Evolutionary conservation across 371 early-diverging fungal genomes (phyloP).

Genomic region (Mortierella sp.): DNA sequence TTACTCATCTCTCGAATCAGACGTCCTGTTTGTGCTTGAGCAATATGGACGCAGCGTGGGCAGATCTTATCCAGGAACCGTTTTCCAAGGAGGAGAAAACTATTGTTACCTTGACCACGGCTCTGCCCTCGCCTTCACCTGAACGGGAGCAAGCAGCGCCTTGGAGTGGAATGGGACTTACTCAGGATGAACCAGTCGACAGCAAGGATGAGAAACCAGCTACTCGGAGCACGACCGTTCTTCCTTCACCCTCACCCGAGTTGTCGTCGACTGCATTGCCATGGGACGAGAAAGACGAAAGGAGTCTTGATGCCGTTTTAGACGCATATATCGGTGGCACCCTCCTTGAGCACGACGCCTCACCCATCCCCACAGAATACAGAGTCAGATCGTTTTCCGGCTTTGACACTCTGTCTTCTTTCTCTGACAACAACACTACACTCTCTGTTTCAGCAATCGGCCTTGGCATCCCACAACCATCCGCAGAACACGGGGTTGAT

Average conservation of each 20-base stretch:
- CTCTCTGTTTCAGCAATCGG: neutral
- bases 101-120: neutral
- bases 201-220: neutral
- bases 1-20: neutral
- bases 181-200: neutral
- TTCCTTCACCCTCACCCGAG: neutral
- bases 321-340: neutral
- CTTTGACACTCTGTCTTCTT: neutral
- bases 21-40: neutral
- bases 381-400: neutral
- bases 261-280: neutral
- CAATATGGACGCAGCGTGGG: neutral
- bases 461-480: neutral
- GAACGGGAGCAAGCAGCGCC: neutral
- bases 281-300: neutral
- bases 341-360: neutral
- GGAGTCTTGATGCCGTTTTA: neutral
- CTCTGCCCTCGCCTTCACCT: neutral
- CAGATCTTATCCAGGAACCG: neutral
- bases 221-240: neutral
- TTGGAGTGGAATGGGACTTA: neutral
- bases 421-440: neutral
- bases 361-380: neutral
- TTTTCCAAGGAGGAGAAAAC: neutral
- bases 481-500: neutral